Percentiles rank a stretch among this genome's conserved stretches.
Conservation (phyloP, 805 yeast species). For the Starmerella bombicola region DNA sequence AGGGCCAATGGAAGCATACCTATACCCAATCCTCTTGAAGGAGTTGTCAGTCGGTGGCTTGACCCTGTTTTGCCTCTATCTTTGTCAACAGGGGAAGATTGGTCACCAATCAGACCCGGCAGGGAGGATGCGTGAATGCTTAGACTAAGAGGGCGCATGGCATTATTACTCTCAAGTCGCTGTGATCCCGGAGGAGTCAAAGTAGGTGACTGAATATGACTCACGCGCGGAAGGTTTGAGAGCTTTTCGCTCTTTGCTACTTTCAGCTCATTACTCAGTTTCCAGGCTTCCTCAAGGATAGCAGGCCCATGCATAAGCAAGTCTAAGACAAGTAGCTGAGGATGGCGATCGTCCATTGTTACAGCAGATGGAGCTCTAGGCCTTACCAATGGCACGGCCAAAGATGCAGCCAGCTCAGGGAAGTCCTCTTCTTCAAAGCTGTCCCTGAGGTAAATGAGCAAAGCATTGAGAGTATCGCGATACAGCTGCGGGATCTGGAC, state of each 20-base stretch:
- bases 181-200: background rate
- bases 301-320: slow-evolving; percentile 20
- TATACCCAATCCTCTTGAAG: no score
- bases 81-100: no score
- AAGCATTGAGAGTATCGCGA: slow-evolving; percentile 16
- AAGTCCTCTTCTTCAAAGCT: background rate
- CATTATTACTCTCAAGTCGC: background rate
- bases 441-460: slow-evolving; percentile 18
- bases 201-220: background rate
- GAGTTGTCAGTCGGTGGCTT: no score
- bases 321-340: slow-evolving; percentile 21
- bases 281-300: slow-evolving; percentile 20
- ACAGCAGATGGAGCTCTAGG: slow-evolving; percentile 26
- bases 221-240: slow-evolving; percentile 2
- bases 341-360: slow-evolving; percentile 26
- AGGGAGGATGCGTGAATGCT: background rate
- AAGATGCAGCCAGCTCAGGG: slow-evolving; percentile 14
- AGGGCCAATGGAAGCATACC: no score
- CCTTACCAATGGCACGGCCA: slow-evolving; percentile 24
- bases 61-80: no score
- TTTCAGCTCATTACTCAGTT: slow-evolving; percentile 7
- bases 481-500: slow-evolving; percentile 21
- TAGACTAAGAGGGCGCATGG: slow-evolving; percentile 3
- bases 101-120: no score
- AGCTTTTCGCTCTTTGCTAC: slow-evolving; percentile 1